Evolutionary conservation across 2,329 filamentous ascomycete species (phyloP).

Genomic region (Claviceps quebecensis): DNA sequence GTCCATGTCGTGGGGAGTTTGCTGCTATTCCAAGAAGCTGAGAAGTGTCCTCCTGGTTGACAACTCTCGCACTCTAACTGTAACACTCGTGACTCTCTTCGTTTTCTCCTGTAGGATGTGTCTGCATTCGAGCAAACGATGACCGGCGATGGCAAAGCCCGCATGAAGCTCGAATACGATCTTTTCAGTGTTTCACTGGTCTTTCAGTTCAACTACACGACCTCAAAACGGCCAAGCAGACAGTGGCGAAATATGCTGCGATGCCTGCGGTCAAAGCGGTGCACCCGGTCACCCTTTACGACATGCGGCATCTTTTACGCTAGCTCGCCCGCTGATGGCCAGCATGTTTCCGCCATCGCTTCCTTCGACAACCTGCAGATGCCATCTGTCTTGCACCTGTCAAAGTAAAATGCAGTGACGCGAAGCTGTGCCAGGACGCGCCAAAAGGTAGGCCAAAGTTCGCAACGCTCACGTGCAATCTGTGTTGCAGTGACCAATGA

Average conservation of each 20-base stretch:
- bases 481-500: too few relatives aligned
- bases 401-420: too few relatives aligned
- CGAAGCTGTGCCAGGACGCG: too few relatives aligned
- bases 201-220: conserved; percentile 39
- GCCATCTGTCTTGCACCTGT: conserved; percentile 27
- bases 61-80: not conserved
- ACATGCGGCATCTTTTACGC: conserved; percentile 37
- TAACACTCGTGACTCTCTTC: too few relatives aligned
- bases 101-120: conserved; percentile 6
- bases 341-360: conserved; percentile 32
- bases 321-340: conserved; percentile 32
- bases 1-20: not conserved
- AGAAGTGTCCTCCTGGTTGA: not conserved
- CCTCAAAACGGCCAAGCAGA: conserved; percentile 26
- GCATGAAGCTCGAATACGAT: conserved; percentile 34
- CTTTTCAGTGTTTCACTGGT: conserved; percentile 43
- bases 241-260: conserved; percentile 25
- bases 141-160: conserved; percentile 24
- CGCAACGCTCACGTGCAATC: too few relatives aligned
- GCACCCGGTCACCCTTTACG: conserved; percentile 33
- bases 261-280: conserved; percentile 32
- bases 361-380: conserved; percentile 34
- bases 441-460: too few relatives aligned
- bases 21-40: not conserved
- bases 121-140: conserved; percentile 8